These are phyloP conservation scores for Phylloporus rhodoxanthus DNA, from an alignment of 768 basidiomycete genomes.

Conservation along the genomic window DNA sequence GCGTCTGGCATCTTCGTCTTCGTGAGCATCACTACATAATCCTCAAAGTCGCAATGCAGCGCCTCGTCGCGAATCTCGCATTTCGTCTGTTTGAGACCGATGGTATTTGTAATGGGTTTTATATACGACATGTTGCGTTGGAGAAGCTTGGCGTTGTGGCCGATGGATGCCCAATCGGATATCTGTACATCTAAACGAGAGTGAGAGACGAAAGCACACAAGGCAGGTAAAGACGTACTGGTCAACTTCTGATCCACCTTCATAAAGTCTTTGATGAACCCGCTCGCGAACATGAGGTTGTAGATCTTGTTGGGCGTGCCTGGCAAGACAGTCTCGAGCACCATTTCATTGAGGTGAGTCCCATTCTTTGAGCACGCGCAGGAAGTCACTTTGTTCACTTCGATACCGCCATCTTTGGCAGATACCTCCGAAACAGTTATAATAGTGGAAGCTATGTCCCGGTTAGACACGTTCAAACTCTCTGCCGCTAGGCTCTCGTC, in stretches of 20 bases:
- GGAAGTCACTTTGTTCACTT: conserved; percentile 51
- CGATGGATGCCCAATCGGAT: conserved; percentile 83
- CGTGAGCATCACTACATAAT: conserved; percentile 76
- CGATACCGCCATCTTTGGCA: conserved; percentile 7
- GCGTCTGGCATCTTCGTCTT: conserved; percentile 93
- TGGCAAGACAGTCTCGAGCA: conserved; percentile 75
- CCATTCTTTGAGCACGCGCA: conserved; percentile 72
- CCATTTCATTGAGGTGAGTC: conserved; percentile 64
- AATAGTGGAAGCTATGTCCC: conserved; percentile 15
- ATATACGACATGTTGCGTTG: conserved; percentile 93
- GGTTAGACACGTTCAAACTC: conserved; percentile 13
- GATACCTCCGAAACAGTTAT: conserved; percentile 17
- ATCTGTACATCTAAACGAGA: conserved; percentile 76
- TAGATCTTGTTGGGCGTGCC: conserved; percentile 94
- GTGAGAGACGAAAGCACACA: not conserved
- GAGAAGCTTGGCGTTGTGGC: conserved; percentile 59
- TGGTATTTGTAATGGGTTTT: conserved; percentile 79
- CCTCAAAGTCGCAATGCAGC: conserved; percentile 73
- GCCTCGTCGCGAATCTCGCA: conserved; percentile 92
- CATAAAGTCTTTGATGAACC: conserved; percentile 94
- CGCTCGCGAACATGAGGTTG: conserved; percentile 93
- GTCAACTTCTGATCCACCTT: conserved; percentile 78
- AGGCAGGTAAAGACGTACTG: conserved; percentile 45
- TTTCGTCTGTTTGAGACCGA: conserved; percentile 93
- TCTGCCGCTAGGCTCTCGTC: conserved; percentile 37